Conservation (phyloP, 1,284 basidiomycete genomes). For the Trametes versicolor region DNA sequence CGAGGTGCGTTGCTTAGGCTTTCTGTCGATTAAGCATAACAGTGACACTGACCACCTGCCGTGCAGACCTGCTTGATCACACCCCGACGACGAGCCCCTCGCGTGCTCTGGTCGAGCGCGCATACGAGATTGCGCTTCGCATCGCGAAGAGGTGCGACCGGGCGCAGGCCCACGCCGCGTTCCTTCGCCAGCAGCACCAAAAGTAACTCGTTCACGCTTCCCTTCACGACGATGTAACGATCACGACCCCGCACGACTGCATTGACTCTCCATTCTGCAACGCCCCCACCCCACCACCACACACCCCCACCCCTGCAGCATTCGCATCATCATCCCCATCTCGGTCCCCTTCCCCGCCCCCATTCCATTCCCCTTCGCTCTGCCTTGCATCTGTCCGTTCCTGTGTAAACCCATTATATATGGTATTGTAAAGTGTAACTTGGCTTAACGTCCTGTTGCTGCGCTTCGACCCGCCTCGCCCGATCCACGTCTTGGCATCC, state of each 20-base stretch:
- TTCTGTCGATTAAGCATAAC: slow-evolving; percentile 11
- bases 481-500: slow-evolving; percentile 18
- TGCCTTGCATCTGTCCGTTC: neutral
- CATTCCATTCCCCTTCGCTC: neutral
- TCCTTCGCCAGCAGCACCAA: slow-evolving; percentile 45
- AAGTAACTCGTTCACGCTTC: slow-evolving; percentile 23
- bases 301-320: neutral
- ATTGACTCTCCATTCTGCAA: neutral
- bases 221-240: slow-evolving; percentile 22
- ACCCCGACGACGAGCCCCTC: slow-evolving; percentile 55
- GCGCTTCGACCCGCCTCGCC: slow-evolving; percentile 11
- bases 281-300: too few relatives aligned
- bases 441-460: slow-evolving; percentile 17
- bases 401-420: slow-evolving; percentile 16
- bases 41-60: neutral
- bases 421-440: slow-evolving; percentile 21
- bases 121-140: slow-evolving; percentile 63
- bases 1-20: slow-evolving; percentile 55
- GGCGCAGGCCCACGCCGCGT: slow-evolving; percentile 70
- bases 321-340: neutral
- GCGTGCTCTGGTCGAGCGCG: slow-evolving; percentile 62
- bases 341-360: neutral
- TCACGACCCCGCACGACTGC: slow-evolving; percentile 16
- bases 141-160: slow-evolving; percentile 73
- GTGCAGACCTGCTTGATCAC: slow-evolving; percentile 53